Evolutionary conservation across 192 early-diverging fungal genomes (phyloP).

Genomic region (Podila epigama): DNA sequence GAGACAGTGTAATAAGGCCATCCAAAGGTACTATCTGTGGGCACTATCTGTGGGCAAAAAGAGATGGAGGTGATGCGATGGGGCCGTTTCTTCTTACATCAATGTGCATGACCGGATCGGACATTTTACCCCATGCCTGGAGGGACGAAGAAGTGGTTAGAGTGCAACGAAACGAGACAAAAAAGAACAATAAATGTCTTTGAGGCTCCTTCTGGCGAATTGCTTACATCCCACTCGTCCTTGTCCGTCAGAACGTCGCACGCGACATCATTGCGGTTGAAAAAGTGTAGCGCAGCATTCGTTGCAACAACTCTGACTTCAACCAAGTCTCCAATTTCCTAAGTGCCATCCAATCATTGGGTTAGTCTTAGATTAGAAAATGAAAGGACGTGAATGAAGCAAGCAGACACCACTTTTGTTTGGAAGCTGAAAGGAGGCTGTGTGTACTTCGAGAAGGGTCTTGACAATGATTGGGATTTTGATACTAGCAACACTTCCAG

Average conservation of each 20-base stretch:
- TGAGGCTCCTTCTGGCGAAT: neutral
- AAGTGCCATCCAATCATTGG: neutral
- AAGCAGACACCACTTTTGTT: no score
- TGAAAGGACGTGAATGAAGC: no score
- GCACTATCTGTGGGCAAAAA: no score
- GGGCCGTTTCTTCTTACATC: constrained; percentile 59
- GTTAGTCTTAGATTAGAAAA: neutral
- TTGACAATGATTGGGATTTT: constrained; percentile 83
- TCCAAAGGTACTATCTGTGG: neutral
- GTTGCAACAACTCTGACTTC: constrained; percentile 86
- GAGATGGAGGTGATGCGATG: neutral
- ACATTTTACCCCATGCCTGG: constrained; percentile 78
- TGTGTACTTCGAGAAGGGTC: constrained; percentile 51
- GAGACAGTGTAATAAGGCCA: no score
- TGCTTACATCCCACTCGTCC: constrained; percentile 85
- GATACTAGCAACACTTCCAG: constrained; percentile 91
- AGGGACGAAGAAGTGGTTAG: neutral
- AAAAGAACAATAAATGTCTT: neutral
- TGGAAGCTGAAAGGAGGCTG: no score
- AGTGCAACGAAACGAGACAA: no score
- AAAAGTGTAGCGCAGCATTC: constrained; percentile 86
- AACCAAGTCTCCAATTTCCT: constrained; percentile 53
- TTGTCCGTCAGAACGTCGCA: constrained; percentile 76
- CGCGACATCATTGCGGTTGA: constrained; percentile 56
- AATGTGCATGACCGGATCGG: constrained; percentile 95